Conservation (phyloP, 352 stramenopile species). For the Globisporangium camurandrum region DNA sequence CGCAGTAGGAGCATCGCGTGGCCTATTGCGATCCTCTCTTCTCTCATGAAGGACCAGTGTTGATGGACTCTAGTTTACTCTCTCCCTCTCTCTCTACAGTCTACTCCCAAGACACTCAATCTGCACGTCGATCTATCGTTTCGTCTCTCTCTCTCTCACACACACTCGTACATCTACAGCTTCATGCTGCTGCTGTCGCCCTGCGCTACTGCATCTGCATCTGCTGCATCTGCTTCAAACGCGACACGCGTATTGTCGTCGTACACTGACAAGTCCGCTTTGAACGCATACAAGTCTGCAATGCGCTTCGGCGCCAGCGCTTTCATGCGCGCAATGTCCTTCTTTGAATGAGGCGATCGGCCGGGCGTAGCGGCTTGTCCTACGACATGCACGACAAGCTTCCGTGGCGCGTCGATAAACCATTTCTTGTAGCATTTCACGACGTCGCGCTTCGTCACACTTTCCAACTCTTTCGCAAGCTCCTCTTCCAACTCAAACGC, state of each 20-base stretch:
- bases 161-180: slow-evolving; percentile 4
- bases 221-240: slow-evolving; percentile 2
- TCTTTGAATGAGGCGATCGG: slow-evolving; percentile 13
- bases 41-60: no score
- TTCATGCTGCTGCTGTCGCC: slow-evolving; percentile 7
- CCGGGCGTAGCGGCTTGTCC: slow-evolving; percentile 36
- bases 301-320: slow-evolving; percentile 25
- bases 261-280: slow-evolving; percentile 47
- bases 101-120: no score
- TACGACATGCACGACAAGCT: slow-evolving; percentile 61
- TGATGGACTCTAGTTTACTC: no score
- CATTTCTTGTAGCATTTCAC: slow-evolving; percentile 48
- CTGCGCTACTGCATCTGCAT: no score
- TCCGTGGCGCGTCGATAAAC: slow-evolving; percentile 56
- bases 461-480: slow-evolving; percentile 65
- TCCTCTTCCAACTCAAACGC: slow-evolving; percentile 67
- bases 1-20: no score
- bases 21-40: neutral
- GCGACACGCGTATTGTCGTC: slow-evolving; percentile 29
- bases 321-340: slow-evolving; percentile 16
- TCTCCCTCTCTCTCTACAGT: no score
- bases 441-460: slow-evolving; percentile 58
- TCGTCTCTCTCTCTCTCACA: neutral
- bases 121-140: neutral
- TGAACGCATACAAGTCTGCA: slow-evolving; percentile 58